Evolutionary conservation across 106 monocot genomes (phyloP).

Genomic region (Phalaenopsis aphrodite): DNA sequence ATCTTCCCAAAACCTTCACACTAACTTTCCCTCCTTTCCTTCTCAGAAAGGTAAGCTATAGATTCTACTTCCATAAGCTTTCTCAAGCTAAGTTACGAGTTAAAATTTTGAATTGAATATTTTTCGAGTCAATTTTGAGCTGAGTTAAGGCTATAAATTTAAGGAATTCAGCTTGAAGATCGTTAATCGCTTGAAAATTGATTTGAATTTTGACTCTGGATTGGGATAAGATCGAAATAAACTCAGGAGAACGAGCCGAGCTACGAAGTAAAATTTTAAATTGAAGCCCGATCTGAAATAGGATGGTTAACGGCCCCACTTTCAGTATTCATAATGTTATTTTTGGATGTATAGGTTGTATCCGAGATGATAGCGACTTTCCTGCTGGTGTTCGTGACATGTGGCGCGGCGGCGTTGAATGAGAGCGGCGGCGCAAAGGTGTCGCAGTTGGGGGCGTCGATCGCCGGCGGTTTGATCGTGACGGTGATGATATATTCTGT

Average conservation of each 20-base stretch:
- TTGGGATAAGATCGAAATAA: too few species aligned
- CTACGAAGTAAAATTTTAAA: too few species aligned
- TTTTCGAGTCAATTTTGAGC: too few species aligned
- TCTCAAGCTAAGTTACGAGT: not conserved
- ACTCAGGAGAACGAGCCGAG: too few species aligned
- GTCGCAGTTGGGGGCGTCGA: slow-evolving; percentile 44
- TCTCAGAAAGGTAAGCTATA: slow-evolving; percentile 22
- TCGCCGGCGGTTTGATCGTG: slow-evolving; percentile 52
- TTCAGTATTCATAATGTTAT: not conserved
- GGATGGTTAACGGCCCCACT: too few species aligned
- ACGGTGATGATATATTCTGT: slow-evolving; percentile 47
- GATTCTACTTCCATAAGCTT: not conserved
- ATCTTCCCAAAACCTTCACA: not conserved
- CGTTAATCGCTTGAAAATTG: too few species aligned
- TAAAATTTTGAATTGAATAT: too few species aligned
- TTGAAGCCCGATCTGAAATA: too few species aligned
- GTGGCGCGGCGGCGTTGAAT: slow-evolving; percentile 44
- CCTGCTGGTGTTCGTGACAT: slow-evolving; percentile 52
- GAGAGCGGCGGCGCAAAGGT: slow-evolving; percentile 7
- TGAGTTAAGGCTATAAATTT: too few species aligned
- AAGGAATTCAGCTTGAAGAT: too few species aligned
- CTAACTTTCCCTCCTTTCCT: slow-evolving; percentile 27
- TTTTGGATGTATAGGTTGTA: slow-evolving; percentile 19
- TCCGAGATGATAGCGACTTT: slow-evolving; percentile 50
- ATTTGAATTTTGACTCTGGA: too few species aligned